phyloP scores from a whole-genome alignment of 352 stramenopile genomes.

The Globisporangium nagaii region DNA sequence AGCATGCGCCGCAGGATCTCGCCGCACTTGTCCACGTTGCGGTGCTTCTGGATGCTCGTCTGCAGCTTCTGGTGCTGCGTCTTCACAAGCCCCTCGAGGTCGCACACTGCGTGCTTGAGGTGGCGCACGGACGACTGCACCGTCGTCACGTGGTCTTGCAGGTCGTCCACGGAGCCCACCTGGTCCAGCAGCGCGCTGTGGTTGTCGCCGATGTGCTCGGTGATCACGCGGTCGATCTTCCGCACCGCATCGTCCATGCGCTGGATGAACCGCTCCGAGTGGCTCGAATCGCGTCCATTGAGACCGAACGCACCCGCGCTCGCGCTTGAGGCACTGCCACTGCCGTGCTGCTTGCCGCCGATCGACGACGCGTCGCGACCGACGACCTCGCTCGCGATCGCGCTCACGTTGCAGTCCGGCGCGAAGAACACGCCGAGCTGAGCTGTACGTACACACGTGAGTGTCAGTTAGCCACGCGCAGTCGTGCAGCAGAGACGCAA shows the following conservation, averaged over 20 bases:
- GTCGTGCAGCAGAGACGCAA: too few relatives aligned
- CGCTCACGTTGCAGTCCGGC: conserved; percentile 67
- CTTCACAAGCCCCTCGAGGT: conserved; percentile 50
- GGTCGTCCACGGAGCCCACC: conserved; percentile 72
- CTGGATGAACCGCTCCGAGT: conserved; percentile 76
- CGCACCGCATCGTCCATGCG: conserved; percentile 55
- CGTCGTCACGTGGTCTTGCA: conserved; percentile 50
- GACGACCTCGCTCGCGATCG: conserved; percentile 74
- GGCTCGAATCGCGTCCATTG: conserved; percentile 23
- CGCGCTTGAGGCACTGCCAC: conserved; percentile 13
- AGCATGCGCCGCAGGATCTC: conserved; percentile 69
- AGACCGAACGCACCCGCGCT: not conserved
- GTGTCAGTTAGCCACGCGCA: too few relatives aligned
- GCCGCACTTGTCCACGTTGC: conserved; percentile 71
- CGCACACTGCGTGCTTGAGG: conserved; percentile 57
- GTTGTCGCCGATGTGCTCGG: conserved; percentile 71
- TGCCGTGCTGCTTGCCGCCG: conserved; percentile 14
- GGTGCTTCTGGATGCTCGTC: conserved; percentile 65
- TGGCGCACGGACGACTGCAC: conserved; percentile 58
- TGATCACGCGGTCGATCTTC: conserved; percentile 74
- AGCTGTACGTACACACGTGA: conserved; percentile 21
- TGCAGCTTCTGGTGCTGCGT: conserved; percentile 53
- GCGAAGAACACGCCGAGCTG: conserved; percentile 71
- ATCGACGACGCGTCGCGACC: conserved; percentile 49
- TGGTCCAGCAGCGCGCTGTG: conserved; percentile 63